Evolutionary conservation across 2,329 filamentous ascomycete species (phyloP).

Genomic region (Colletotrichum sp.): DNA sequence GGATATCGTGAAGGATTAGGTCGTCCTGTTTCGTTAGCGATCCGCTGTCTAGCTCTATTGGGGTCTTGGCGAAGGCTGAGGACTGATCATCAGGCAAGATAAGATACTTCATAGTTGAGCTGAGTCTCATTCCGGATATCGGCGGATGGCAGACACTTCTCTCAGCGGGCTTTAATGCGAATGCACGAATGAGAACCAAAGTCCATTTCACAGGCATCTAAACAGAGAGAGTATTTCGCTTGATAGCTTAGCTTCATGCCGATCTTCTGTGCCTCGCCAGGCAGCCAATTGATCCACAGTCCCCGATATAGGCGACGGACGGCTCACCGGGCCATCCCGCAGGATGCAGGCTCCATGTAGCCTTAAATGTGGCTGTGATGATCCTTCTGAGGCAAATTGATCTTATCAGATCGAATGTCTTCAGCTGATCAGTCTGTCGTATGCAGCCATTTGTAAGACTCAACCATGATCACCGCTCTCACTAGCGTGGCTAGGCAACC

Average conservation of each 20-base stretch:
- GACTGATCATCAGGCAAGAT: neutral
- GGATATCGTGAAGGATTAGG: neutral
- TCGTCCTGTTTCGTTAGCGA: neutral
- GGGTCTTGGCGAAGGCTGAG: neutral
- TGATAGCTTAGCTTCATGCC: neutral
- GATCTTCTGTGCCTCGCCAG: neutral
- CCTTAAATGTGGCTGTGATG: neutral
- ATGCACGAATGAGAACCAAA: neutral
- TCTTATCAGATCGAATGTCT: neutral
- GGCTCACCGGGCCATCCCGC: neutral
- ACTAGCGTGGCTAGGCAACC: neutral
- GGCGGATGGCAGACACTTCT: neutral
- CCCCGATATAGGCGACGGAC: neutral
- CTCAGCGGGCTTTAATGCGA: neutral
- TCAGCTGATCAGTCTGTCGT: neutral
- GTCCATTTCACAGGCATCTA: neutral
- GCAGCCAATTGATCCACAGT: neutral
- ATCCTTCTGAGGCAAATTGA: neutral
- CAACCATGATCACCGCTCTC: neutral
- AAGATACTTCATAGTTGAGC: neutral
- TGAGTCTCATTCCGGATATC: neutral
- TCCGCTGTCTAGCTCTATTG: neutral
- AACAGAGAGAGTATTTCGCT: neutral
- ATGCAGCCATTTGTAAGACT: rapidly evolving
- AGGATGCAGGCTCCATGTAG: neutral